A percentile compares a stretch with the other conserved stretches of the same genome.
phyloP scores from a whole-genome alignment of 331 rosid species.

The Pyracantha coccinea region DNA sequence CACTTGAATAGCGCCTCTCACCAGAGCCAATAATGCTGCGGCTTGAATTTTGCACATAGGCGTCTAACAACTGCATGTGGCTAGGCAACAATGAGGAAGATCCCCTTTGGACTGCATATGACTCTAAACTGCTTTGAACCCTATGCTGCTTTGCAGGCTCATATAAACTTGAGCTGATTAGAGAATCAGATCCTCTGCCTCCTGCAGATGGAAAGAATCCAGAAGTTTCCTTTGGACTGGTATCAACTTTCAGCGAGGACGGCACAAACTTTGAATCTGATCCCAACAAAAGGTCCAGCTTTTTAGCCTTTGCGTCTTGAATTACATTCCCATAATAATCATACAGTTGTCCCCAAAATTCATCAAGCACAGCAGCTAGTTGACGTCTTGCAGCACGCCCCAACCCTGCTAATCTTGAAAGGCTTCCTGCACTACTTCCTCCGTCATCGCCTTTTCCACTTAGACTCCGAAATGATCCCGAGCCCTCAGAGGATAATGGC shows the following conservation, averaged over 20 bases:
- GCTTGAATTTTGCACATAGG: conserved; percentile 42
- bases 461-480: conserved; percentile 78
- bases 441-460: conserved; percentile 86
- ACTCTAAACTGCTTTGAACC: conserved; percentile 48
- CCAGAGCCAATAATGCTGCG: conserved; percentile 28
- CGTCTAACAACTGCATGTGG: conserved; percentile 40
- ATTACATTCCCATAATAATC: conserved; percentile 66
- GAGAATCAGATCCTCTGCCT: conserved; percentile 41
- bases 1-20: conserved; percentile 66
- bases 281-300: conserved; percentile 53
- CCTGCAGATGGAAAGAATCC: conserved; percentile 36
- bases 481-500: conserved; percentile 63
- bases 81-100: conserved; percentile 44
- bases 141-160: conserved; percentile 46
- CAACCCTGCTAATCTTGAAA: conserved; percentile 84
- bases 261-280: conserved; percentile 37
- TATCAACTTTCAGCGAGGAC: conserved; percentile 44
- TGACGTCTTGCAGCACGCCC: conserved; percentile 96
- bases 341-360: conserved; percentile 88
- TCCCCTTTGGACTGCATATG: conserved; percentile 52
- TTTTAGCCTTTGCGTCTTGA: conserved; percentile 57
- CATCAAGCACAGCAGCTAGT: conserved; percentile 68
- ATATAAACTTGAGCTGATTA: conserved; percentile 31
- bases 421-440: conserved; percentile 84
- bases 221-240: conserved; percentile 39